These are phyloP conservation scores for Geum urbanum DNA, from an alignment of 306 rosid genomes.

Conservation along the genomic window DNA sequence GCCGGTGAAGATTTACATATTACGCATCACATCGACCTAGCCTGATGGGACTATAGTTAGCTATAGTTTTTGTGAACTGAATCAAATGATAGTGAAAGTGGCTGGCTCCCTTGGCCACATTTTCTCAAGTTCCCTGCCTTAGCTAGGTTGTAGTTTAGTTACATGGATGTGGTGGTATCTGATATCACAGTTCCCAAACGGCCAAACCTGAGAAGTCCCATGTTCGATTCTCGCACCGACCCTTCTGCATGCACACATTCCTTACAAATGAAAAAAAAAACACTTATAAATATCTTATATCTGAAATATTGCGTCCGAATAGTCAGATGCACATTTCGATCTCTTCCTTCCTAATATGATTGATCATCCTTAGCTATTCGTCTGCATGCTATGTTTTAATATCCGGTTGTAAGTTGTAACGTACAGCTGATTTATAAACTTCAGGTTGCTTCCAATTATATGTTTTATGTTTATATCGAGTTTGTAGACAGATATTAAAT, in stretches of 20 bases:
- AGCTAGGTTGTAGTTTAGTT: background rate
- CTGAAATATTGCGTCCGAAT: conserved; percentile 1
- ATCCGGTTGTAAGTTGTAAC: no score
- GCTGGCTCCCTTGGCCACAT: background rate
- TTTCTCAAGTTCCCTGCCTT: conserved; percentile 28
- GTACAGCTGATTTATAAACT: no score
- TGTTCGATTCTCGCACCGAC: conserved; percentile 43
- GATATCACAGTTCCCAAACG: conserved; percentile 31
- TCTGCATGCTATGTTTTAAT: background rate
- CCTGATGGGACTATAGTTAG: background rate
- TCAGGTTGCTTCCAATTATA: no score
- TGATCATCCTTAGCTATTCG: background rate
- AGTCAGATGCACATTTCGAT: background rate
- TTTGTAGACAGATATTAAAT: no score
- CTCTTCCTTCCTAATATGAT: no score
- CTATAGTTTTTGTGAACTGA: background rate
- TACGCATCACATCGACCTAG: background rate
- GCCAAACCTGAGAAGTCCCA: conserved; percentile 39
- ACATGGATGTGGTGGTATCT: conserved; percentile 23
- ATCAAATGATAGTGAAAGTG: background rate
- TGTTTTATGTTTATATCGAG: no score
- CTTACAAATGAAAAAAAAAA: conserved; percentile 2
- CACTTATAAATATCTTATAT: background rate
- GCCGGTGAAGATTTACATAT: background rate
- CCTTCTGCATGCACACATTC: conserved; percentile 47